Base-by-base conservation (phyloP, 768 basidiomycete species). In the Agaricus sinodeliciosus region DNA sequence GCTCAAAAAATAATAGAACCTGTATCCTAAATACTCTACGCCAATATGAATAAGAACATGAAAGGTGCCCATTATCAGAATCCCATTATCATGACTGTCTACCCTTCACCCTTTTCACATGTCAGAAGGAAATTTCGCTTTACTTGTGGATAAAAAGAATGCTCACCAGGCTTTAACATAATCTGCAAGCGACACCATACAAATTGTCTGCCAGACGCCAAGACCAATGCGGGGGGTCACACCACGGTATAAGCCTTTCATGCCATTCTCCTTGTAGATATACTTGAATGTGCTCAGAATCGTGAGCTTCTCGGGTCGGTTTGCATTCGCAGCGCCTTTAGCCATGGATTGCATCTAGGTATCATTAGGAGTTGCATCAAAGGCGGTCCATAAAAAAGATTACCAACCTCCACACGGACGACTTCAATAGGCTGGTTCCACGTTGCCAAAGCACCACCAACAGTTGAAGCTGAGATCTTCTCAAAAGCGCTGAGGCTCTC, bases 371-470 rank as follows among this genome's bases (percentile, higher is more conserved):
- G 11, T 31, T 31, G 31, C 8, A 31, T 31, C 31, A 31, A 31
- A 31, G 11, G 11, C 2, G 11, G 31, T 31, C 3, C 7, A 31
- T 31, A 8, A 8, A 7, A 11, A 11, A 11, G 31, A 31, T 31
- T 5, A 59, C 66, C 40, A 65, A 91, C 93, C 78, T 96, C 94
- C 28, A 98, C 93, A 52, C 95, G 90, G 59, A 98, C 80, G 60
- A 97, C 95, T 71, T 97, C 94, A 56, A 97, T 96, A 37, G 94
- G 95, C 66, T 98, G 96, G 69, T 99, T 99, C 96, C 96, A 99
- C 48, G 94, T 96, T 11, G 92, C 95, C 57, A 98, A 72, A 41
- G 96, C 94, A 69, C 96, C 94, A 63, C 90, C 95, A 50, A 97
- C 77, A 0, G 87, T 81, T 15, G 93, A 94, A 7, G 94, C 78